Base-by-base conservation (phyloP, 2,329 filamentous ascomycete species). In the Cryoendolithus antarcticus region DNA sequence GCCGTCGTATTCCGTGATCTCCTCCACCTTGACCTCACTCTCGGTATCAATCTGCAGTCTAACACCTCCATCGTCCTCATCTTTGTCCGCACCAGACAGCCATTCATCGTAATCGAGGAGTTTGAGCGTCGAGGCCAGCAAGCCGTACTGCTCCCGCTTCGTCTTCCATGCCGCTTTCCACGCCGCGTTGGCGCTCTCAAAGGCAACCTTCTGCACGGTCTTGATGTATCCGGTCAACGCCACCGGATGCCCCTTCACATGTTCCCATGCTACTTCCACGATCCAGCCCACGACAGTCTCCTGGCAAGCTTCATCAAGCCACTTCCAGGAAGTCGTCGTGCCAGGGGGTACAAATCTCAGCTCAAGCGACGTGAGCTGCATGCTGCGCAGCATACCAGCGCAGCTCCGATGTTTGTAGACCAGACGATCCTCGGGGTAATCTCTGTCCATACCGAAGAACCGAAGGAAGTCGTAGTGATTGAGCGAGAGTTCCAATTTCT, bases 161-260 rank as follows among this genome's bases (percentile, higher is more conserved):
- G 19, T 21, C 19, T 21, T 6, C 3, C 6, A 21, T 6, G 19
- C 19, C 6, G 19, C 19, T 21, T 21, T 21, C 19, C 19, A 21
- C 19, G 13, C 9, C 7, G 33, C 19, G 1, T 35, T 45, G 13
- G 31, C 37, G 9, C 30, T 36, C 35, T 52, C 44, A 35, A 54
- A 54, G 1, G 19, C n/a, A 7, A 21, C 29, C 41, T 50, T 55
- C 38, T 55, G 50, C 30, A 31, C 30, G 3, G 34, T 37, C 34
- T 52, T 54, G 24, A 53, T 33, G 34, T 41, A 52, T 3, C 55
- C 55, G 3, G 28, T 42, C 24, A 58, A 11, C 12, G 13, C 36
- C 4, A 57, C 41, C 3, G 51, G 47, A 32, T 53, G 50, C n/a
- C 50, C 45, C 15, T 42, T 39, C 7, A 57, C 35, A 15, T 37